Conservation (phyloP, 768 basidiomycete species). For the Pleurotus sapidus region DNA sequence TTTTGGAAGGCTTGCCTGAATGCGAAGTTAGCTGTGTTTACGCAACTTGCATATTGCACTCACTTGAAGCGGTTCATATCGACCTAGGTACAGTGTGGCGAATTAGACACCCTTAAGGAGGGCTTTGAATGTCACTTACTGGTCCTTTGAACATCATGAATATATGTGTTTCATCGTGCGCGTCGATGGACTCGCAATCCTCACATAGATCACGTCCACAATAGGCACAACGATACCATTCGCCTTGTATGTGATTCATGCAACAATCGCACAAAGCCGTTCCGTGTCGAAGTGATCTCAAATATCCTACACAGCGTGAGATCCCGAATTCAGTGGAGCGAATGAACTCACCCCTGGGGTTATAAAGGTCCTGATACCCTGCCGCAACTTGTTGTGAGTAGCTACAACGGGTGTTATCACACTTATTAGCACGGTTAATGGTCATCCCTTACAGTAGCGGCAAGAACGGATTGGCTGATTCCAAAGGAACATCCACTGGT, state of each 20-base stretch:
- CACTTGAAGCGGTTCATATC: conserved; percentile 76
- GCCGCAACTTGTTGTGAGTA: conserved; percentile 60
- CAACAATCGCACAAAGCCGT: conserved; percentile 86
- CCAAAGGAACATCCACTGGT: conserved; percentile 57
- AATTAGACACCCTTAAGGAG: conserved; percentile 5
- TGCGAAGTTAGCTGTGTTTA: conserved; percentile 11
- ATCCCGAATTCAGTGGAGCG: neutral
- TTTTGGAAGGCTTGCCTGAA: conserved; percentile 47
- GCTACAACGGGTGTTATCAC: conserved; percentile 28
- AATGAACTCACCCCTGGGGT: conserved; percentile 54
- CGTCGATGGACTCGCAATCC: conserved; percentile 75
- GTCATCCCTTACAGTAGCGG: conserved; percentile 56
- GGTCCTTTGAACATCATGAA: conserved; percentile 88
- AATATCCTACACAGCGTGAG: conserved; percentile 47
- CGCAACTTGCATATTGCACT: conserved; percentile 16
- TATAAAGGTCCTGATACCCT: conserved; percentile 28
- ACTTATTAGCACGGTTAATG: conserved; percentile 9
- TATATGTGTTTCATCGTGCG: conserved; percentile 78
- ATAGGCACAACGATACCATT: conserved; percentile 90
- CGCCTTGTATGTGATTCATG: conserved; percentile 75
- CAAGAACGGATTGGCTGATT: conserved; percentile 54
- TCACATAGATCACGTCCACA: conserved; percentile 88
- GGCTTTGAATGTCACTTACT: conserved; percentile 35
- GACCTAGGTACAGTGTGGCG: conserved; percentile 39
- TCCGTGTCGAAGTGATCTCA: conserved; percentile 55